phyloP scores from a whole-genome alignment of 805 yeast species.

The Candida loeiensis region DNA sequence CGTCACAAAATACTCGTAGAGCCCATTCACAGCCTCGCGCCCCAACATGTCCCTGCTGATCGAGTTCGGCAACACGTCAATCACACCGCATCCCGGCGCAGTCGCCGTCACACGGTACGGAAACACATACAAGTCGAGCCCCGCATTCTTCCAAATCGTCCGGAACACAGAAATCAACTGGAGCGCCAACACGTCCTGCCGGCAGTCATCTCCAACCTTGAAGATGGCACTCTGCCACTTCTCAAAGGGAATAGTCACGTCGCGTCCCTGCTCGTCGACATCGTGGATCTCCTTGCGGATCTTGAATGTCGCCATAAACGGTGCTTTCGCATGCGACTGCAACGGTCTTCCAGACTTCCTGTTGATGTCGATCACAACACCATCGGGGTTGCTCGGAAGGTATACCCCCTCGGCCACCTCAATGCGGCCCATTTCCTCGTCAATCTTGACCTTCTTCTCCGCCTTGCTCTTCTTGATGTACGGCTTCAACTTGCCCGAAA shows the following conservation, averaged over 20 bases:
- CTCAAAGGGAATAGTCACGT: slow-evolving; percentile 44
- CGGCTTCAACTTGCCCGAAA: slow-evolving; percentile 93
- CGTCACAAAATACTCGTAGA: slow-evolving; percentile 85
- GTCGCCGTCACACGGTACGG: slow-evolving; percentile 97
- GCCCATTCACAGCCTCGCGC: slow-evolving; percentile 96
- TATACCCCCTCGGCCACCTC: slow-evolving; percentile 78
- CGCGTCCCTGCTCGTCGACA: slow-evolving; percentile 38
- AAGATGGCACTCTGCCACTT: slow-evolving; percentile 94
- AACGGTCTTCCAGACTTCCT: slow-evolving; percentile 90
- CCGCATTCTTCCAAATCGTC: slow-evolving; percentile 83
- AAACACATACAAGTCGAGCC: slow-evolving; percentile 85
- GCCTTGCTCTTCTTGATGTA: slow-evolving; percentile 91
- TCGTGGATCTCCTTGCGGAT: slow-evolving; percentile 57
- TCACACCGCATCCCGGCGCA: slow-evolving; percentile 98
- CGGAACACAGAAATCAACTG: slow-evolving; percentile 90
- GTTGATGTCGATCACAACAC: slow-evolving; percentile 86
- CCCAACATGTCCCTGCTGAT: slow-evolving; percentile 98
- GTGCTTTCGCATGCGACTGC: slow-evolving; percentile 98
- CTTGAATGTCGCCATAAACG: slow-evolving; percentile 93
- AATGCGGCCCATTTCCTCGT: slow-evolving; percentile 87
- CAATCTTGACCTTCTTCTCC: slow-evolving; percentile 93
- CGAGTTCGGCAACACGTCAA: slow-evolving; percentile 94
- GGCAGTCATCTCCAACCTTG: slow-evolving; percentile 98
- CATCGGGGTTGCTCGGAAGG: slow-evolving; percentile 95
- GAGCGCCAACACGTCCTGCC: slow-evolving; percentile 93